Base-by-base conservation (phyloP, 148 eudicot genomes). In the Silene latifolia region DNA sequence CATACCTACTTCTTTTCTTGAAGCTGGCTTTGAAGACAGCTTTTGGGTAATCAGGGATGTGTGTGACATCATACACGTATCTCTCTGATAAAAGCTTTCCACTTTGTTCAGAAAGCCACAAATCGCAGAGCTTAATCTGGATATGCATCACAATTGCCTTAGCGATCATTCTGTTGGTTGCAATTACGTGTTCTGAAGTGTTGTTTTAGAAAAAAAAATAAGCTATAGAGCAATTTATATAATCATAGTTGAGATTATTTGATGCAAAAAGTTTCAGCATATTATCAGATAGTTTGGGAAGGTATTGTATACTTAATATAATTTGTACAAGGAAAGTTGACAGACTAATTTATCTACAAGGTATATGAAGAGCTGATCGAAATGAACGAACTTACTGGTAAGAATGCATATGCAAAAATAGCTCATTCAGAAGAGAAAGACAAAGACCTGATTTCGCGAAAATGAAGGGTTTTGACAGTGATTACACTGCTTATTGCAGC, bases 31-130 rank as follows among this genome's bases (percentile, higher is more conserved):
- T 42, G 80, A 80, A 63, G 93, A 91, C 67, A 89, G 96, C 74
- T 90, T 90, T 77, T 82, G 71, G 90, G 92, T 23, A 93, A 93
- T 69, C 88, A 88, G 77, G 74, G 25, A 84, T 90, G 11, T 93
- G 98, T 80, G 74, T 86, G 51, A 78, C 82, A 42, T 51, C 53
- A 56, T 39, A 82, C 74, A 77, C 80, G 5, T 79, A 85, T 57
- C 78, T 86, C 74, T 84, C 91, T 42, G 78, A 75, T 47, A 70
- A 71, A 62, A 81, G 77, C 32, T 89, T 93, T 70, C 82, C 85
- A 14, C 35, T 64, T 0, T 93, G 98, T 77, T 56, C 82, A 57
- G 72, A 77, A 72, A 75, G 77, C 44, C 62, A 76, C 59, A 67
- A 80, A 47, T 81, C 76, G 58, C 87, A 83, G 79, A 86, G 77